Conservation (phyloP, 805 yeast species). For the Wickerhamia fluorescens region DNA sequence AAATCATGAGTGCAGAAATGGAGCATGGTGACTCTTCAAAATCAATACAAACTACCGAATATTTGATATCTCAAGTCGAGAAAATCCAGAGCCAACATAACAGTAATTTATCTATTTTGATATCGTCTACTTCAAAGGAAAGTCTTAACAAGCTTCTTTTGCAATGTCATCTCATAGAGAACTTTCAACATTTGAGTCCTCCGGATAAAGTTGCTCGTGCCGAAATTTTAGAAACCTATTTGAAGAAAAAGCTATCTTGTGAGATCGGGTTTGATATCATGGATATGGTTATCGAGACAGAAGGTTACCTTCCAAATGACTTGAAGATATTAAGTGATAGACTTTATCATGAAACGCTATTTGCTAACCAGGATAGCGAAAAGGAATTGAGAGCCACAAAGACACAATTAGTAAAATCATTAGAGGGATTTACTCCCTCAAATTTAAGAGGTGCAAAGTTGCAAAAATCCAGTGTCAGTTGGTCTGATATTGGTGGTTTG, state of each 20-base stretch:
- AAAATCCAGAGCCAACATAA: slow-evolving; percentile 38
- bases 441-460: slow-evolving; percentile 80
- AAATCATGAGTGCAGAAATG: slow-evolving; percentile 58
- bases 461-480: slow-evolving; percentile 64
- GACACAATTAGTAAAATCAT: slow-evolving; percentile 45
- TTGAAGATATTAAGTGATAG: slow-evolving; percentile 65
- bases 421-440: slow-evolving; percentile 70
- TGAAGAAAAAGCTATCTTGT: slow-evolving; percentile 19
- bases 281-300: slow-evolving; percentile 59
- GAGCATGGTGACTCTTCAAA: slow-evolving; percentile 52
- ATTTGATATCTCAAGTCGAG: slow-evolving; percentile 39
- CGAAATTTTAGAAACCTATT: slow-evolving; percentile 37
- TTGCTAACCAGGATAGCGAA: slow-evolving; percentile 7
- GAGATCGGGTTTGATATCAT: slow-evolving; percentile 34
- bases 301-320: slow-evolving; percentile 86
- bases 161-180: slow-evolving; percentile 66
- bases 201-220: slow-evolving; percentile 63
- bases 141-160: slow-evolving; percentile 53
- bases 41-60: slow-evolving; percentile 61
- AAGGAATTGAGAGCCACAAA: slow-evolving; percentile 14
- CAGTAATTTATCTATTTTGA: slow-evolving; percentile 47
- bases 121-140: slow-evolving; percentile 60
- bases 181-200: slow-evolving; percentile 50
- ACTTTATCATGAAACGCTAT: slow-evolving; percentile 46
- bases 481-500: slow-evolving; percentile 91